These are phyloP conservation scores for Ganoderma boninense DNA, from an alignment of 1,284 basidiomycete genomes.

Conservation along the genomic window DNA sequence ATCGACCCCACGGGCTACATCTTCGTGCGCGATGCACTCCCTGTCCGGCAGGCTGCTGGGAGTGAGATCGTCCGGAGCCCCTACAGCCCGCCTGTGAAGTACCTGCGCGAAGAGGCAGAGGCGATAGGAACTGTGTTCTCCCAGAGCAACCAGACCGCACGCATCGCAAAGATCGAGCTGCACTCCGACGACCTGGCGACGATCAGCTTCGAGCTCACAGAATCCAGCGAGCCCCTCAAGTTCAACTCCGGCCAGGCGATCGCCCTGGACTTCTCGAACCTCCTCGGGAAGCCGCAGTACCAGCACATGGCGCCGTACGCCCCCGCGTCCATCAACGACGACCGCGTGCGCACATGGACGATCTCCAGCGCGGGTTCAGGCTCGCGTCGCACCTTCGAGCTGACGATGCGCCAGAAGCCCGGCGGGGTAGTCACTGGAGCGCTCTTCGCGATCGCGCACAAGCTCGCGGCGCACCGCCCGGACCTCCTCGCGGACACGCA, in stretches of 20 bases:
- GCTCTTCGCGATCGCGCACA: constrained; percentile 1
- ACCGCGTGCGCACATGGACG: constrained; percentile 3
- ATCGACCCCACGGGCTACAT: constrained; percentile 6
- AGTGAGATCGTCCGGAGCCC: background rate
- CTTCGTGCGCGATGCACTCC: constrained; percentile 2
- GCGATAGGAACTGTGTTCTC: background rate
- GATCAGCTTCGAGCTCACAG: background rate
- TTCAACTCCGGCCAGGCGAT: constrained; percentile 2
- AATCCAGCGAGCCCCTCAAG: background rate
- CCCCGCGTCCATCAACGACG: constrained; percentile 2
- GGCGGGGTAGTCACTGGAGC: background rate
- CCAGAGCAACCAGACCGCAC: background rate
- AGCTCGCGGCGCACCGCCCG: background rate
- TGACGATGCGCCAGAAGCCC: background rate
- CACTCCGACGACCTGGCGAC: background rate
- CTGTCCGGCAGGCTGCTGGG: background rate
- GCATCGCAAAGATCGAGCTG: background rate
- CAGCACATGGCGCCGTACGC: constrained; percentile 3
- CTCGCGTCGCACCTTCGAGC: background rate
- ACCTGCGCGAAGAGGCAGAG: background rate
- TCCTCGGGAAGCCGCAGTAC: constrained; percentile 5
- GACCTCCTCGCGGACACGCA: background rate
- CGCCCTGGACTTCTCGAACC: constrained; percentile 2
- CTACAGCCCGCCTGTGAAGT: background rate
- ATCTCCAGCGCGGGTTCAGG: background rate